phyloP scores from a whole-genome alignment of 2,329 filamentous ascomycete species.

The Scedosporium minutisporum region DNA sequence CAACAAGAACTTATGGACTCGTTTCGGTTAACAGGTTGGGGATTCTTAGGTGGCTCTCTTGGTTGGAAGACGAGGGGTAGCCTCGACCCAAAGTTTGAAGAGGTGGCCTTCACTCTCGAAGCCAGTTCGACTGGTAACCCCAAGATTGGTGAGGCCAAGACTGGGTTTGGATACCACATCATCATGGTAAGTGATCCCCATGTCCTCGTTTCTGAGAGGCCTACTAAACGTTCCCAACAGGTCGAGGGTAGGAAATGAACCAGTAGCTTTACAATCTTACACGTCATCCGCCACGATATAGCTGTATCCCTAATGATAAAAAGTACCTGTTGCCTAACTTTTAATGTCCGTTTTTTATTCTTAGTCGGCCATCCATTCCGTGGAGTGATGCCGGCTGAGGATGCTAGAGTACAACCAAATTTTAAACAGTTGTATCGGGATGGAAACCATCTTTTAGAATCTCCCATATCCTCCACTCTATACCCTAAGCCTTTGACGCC shows the following conservation, averaged over 20 bases:
- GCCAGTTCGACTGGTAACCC: slow-evolving; percentile 55
- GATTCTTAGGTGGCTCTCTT: slow-evolving; percentile 51
- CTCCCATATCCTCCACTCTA: slow-evolving; percentile 23
- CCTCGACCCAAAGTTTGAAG: slow-evolving; percentile 60
- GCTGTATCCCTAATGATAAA: not conserved
- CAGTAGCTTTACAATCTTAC: not conserved
- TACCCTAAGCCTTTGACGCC: slow-evolving; percentile 16
- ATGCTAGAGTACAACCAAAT: slow-evolving; percentile 36
- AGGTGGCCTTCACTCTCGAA: slow-evolving; percentile 60
- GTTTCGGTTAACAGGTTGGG: not conserved
- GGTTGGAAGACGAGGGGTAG: slow-evolving; percentile 65
- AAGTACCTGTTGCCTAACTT: slow-evolving; percentile 9
- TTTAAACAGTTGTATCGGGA: slow-evolving; percentile 15
- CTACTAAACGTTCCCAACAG: slow-evolving; percentile 12
- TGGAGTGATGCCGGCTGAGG: slow-evolving; percentile 35
- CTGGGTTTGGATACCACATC: slow-evolving; percentile 68
- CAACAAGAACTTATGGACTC: not conserved
- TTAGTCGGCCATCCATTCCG: slow-evolving; percentile 20
- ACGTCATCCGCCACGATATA: not conserved
- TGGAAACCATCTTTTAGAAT: not conserved
- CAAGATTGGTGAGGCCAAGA: slow-evolving; percentile 62
- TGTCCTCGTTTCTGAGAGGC: not conserved
- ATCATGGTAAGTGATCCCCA: slow-evolving; percentile 51
- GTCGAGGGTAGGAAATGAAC: slow-evolving; percentile 30
- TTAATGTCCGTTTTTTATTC: slow-evolving; percentile 26